These are phyloP conservation scores for Narthecium ossifragum DNA, from an alignment of 106 monocot genomes.

Conservation along the genomic window DNA sequence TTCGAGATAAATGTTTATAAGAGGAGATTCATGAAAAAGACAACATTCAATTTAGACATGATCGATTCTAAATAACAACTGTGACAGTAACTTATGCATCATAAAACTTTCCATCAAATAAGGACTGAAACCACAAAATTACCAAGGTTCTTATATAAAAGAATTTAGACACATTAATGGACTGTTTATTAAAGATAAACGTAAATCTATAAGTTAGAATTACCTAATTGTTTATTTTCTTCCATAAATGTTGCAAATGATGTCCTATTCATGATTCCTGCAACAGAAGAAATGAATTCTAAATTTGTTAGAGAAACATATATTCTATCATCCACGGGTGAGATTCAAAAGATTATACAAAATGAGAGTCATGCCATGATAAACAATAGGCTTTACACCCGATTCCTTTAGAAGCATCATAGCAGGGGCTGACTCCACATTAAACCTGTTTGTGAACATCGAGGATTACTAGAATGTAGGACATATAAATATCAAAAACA, in stretches of 20 bases:
- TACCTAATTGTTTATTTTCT: constrained; percentile 80
- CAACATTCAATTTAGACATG: too few relatives aligned
- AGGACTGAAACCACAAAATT: background rate
- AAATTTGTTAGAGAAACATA: background rate
- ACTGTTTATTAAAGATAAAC: background rate
- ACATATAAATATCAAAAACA: background rate
- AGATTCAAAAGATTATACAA: background rate
- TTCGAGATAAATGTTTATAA: too few relatives aligned
- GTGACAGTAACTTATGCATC: too few relatives aligned
- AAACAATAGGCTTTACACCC: constrained; percentile 56
- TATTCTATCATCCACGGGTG: background rate
- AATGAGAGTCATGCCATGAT: constrained; percentile 62
- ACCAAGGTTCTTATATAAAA: too few relatives aligned
- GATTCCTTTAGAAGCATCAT: constrained; percentile 74
- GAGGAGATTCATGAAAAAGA: too few relatives aligned
- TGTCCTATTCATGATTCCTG: constrained; percentile 64
- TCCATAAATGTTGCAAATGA: constrained; percentile 58
- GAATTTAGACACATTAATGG: background rate
- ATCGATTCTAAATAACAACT: too few relatives aligned
- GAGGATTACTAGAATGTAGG: background rate
- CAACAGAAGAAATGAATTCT: constrained; percentile 8
- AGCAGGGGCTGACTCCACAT: constrained; percentile 89
- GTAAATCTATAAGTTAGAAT: background rate
- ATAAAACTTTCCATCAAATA: background rate
- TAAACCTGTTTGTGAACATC: constrained; percentile 43